A percentile compares a stretch with the other conserved stretches of the same genome.
phyloP scores from a whole-genome alignment of 257 asterid genomes.

The Paraleonurus japonicus region DNA sequence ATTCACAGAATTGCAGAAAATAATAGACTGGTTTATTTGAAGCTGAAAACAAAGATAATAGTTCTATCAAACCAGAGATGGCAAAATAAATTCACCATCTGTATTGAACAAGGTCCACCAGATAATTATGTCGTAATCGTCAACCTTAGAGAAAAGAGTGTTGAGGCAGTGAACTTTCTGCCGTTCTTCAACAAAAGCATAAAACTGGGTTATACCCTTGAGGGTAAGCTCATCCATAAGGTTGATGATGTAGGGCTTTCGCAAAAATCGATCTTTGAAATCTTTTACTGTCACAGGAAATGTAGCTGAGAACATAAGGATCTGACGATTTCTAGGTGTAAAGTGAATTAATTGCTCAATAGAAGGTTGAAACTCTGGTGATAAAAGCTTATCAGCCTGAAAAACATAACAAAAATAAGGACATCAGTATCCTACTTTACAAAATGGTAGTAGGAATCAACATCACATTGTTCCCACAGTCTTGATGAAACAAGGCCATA shows the following conservation, averaged over 20 bases:
- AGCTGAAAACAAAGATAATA: slow-evolving; percentile 51
- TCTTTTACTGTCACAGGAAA: slow-evolving; percentile 87
- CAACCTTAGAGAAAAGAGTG: slow-evolving; percentile 83
- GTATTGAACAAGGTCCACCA: neutral
- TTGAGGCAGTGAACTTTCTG: slow-evolving; percentile 91
- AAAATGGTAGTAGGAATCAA: slow-evolving; percentile 11
- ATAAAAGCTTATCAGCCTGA: slow-evolving; percentile 94
- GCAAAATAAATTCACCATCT: slow-evolving; percentile 5
- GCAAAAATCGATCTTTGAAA: slow-evolving; percentile 74
- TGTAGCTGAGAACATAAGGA: slow-evolving; percentile 90
- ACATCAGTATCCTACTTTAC: slow-evolving; percentile 13
- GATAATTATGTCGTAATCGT: neutral
- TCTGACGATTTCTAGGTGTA: slow-evolving; percentile 71
- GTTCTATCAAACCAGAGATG: slow-evolving; percentile 15
- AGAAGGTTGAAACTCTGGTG: slow-evolving; percentile 93
- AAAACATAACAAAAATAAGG: slow-evolving; percentile 27
- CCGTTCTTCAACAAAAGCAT: slow-evolving; percentile 94
- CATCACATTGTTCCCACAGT: slow-evolving; percentile 8
- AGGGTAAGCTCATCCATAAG: slow-evolving; percentile 95
- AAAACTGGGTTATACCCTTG: slow-evolving; percentile 84
- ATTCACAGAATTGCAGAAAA: slow-evolving; percentile 92
- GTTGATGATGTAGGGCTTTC: slow-evolving; percentile 73
- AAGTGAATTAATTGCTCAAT: slow-evolving; percentile 71
- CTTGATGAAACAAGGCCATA: neutral
- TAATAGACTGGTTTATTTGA: slow-evolving; percentile 91